Base-by-base conservation (phyloP, 768 basidiomycete species). In the Cystobasidium onofrii region DNA sequence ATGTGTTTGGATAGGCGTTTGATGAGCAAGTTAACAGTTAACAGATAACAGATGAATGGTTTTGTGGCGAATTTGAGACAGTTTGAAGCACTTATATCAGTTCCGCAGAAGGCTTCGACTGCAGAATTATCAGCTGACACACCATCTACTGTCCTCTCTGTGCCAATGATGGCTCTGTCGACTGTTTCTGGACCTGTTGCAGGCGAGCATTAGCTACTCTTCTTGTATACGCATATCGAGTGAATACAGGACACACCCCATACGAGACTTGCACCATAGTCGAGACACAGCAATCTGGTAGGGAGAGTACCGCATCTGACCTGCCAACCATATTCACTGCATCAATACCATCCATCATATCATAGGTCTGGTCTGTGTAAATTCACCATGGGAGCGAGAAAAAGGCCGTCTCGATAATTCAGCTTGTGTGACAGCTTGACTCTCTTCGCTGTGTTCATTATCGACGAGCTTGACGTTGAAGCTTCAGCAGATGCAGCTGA, bases 321-420 rank as follows among this genome's bases (percentile, higher is more conserved):
- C 65, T 67, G 46, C 15, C 62, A 36, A 46, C 34, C 15, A 20
- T 18, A 36, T 44, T 31, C 13, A n/a, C n/a, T n/a, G n/a, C n/a
- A n/a, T n/a, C n/a, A n/a, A n/a, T n/a, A n/a, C n/a, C n/a, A n/a
- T n/a, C n/a, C n/a, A n/a, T n/a, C n/a, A n/a, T n/a, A 41, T 69
- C 36, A 39, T 92, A 91, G 82, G 76, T 89, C 89, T 74, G 93
- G 91, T 43, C 18, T 43, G 4, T 50, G 6, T 20, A 50, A 4
- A 10, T 46, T 41, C 34, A 99, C 96, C 96, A 99, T 99, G 0
- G 96, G 96, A 1, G 96, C 95, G n/a, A 99, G 86, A 79, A 96
- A 89, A 34, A 97, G 84, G 12, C 92, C 94, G 82, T 91, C 85
- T 76, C 88, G 88, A 83, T 92, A 99, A 33, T 75, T 75, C 36